phyloP scores from a whole-genome alignment of 1,284 basidiomycete species.

The Thecaphora frezii region DNA sequence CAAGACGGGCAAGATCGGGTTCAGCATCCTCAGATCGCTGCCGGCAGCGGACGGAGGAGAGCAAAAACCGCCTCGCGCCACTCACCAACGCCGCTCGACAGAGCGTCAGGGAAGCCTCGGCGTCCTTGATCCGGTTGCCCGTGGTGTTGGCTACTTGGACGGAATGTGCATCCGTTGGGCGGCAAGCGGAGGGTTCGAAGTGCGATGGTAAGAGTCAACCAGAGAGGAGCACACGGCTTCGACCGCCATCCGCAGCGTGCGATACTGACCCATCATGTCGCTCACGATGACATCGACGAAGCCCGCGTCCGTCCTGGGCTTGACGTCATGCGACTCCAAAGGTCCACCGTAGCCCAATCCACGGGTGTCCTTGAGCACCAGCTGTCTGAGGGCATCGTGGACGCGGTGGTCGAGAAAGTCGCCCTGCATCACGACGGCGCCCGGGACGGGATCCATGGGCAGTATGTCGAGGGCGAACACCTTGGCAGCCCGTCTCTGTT shows the following conservation, averaged over 20 bases:
- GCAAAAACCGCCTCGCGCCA: not conserved
- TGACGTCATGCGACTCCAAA: too few species aligned
- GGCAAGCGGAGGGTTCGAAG: too few species aligned
- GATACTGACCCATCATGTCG: constrained; percentile 55
- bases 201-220: too few species aligned
- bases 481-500: not conserved
- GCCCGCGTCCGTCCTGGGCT: constrained; percentile 3
- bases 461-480: constrained; percentile 47
- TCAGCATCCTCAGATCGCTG: too few species aligned
- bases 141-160: constrained; percentile 26
- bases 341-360: not conserved
- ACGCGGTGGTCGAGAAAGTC: constrained; percentile 32
- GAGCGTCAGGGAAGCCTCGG: constrained; percentile 34
- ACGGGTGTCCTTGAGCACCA: not conserved
- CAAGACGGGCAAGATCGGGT: too few species aligned
- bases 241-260: too few species aligned
- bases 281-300: constrained; percentile 49
- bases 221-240: too few species aligned
- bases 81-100: constrained; percentile 23
- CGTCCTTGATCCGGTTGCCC: constrained; percentile 31
- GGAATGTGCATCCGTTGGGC: not conserved
- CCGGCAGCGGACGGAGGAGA: not conserved
- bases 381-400: constrained; percentile 14
- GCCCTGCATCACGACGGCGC: constrained; percentile 33
- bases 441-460: constrained; percentile 17